Evolutionary conservation across 768 basidiomycete species (phyloP).

Genomic region (Phlegmacium glaucopus): DNA sequence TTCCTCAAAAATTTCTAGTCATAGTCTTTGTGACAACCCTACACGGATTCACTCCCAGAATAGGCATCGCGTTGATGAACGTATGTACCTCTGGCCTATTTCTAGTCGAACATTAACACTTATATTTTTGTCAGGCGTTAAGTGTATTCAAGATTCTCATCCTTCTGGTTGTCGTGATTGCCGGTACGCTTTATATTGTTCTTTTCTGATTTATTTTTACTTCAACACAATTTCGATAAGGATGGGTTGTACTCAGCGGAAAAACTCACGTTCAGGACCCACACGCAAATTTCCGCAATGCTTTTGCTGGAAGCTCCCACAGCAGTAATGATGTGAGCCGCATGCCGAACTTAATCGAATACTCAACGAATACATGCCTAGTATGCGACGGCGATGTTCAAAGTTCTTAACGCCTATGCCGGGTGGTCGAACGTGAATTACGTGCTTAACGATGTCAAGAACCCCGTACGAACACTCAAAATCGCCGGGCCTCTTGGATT

Average conservation of each 20-base stretch:
- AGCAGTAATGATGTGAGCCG: conserved; percentile 33
- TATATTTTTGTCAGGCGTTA: conserved; percentile 36
- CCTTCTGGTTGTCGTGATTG: conserved; percentile 49
- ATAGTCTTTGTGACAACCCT: conserved; percentile 48
- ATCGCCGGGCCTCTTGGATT: conserved; percentile 59
- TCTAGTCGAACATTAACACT: neutral
- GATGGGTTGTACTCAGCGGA: conserved; percentile 57
- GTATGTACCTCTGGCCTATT: conserved; percentile 21
- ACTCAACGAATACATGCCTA: conserved; percentile 12
- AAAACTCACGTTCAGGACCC: conserved; percentile 48
- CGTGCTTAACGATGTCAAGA: conserved; percentile 57
- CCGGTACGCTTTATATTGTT: conserved; percentile 22
- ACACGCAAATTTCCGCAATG: conserved; percentile 48
- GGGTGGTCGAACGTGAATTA: conserved; percentile 60
- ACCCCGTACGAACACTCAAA: conserved; percentile 58
- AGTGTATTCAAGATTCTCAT: conserved; percentile 54
- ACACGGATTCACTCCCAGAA: conserved; percentile 47
- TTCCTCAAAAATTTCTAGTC: conserved; percentile 26
- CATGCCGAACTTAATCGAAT: neutral
- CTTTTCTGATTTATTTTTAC: neutral
- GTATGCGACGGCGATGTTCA: conserved; percentile 62
- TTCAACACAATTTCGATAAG: conserved; percentile 14
- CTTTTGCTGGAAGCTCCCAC: conserved; percentile 52
- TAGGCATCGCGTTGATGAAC: conserved; percentile 55
- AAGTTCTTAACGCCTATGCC: conserved; percentile 41